phyloP scores from a whole-genome alignment of 2,329 filamentous ascomycete genomes.

The Colletotrichum plurivorum region DNA sequence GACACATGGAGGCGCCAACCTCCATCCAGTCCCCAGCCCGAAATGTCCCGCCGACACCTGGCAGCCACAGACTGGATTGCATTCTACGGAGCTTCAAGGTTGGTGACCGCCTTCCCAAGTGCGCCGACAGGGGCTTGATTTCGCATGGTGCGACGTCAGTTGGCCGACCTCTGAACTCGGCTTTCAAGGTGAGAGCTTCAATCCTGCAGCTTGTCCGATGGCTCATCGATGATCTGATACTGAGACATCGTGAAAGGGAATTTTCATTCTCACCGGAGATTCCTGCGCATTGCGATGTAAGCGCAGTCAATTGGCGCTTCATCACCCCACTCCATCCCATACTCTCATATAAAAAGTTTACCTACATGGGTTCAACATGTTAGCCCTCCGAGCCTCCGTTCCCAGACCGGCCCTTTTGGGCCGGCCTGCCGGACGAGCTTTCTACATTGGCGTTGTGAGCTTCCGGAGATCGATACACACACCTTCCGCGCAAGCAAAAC shows the following conservation, averaged over 20 bases:
- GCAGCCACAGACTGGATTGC: slow-evolving; percentile 1
- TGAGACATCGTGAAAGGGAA: background rate
- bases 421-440: slow-evolving; percentile 17
- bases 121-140: slow-evolving; percentile 7
- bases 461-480: slow-evolving; percentile 30
- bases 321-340: background rate
- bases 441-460: slow-evolving; percentile 23
- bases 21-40: background rate
- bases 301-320: background rate
- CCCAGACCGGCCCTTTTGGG: slow-evolving; percentile 21
- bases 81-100: background rate
- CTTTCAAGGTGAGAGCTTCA: slow-evolving; percentile 13
- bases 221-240: slow-evolving; percentile 13
- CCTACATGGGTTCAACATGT: slow-evolving; percentile 24
- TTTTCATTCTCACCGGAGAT: background rate
- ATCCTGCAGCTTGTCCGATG: background rate
- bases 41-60: background rate
- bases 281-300: slow-evolving; percentile 21
- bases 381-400: slow-evolving; percentile 28
- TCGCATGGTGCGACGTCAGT: background rate
- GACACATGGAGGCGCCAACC: slow-evolving; percentile 3
- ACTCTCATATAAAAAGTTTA: background rate
- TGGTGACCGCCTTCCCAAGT: slow-evolving; percentile 34
- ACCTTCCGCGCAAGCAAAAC: slow-evolving; percentile 41
- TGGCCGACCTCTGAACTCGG: background rate